Conservation (phyloP, 2,329 filamentous ascomycete genomes). For the Penicillium nordicum region DNA sequence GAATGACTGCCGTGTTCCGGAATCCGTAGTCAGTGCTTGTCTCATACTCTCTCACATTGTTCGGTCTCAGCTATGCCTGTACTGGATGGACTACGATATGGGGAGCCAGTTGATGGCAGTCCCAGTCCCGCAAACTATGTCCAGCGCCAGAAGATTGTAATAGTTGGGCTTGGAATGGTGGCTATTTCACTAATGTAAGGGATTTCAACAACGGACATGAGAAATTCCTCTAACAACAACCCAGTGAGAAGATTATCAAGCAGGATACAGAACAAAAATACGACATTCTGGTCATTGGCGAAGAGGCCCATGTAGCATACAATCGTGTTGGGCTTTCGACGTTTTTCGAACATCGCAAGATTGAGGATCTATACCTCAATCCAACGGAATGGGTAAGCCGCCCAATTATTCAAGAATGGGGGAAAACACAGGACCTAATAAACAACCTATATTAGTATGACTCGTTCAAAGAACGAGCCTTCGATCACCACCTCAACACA, state of each 20-base stretch:
- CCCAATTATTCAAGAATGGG: neutral
- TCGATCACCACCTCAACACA: slow-evolving; percentile 74
- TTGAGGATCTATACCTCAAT: slow-evolving; percentile 86
- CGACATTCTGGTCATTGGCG: slow-evolving; percentile 78
- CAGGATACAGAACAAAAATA: slow-evolving; percentile 76
- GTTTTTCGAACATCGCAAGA: slow-evolving; percentile 81
- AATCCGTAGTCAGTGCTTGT: neutral
- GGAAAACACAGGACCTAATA: neutral
- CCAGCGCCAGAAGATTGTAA: slow-evolving; percentile 63
- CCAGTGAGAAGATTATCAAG: slow-evolving; percentile 82
- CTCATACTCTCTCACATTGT: neutral
- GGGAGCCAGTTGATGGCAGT: slow-evolving; percentile 24
- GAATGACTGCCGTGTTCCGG: neutral
- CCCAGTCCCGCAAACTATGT: slow-evolving; percentile 3
- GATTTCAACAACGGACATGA: slow-evolving; percentile 18
- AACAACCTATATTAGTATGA: slow-evolving; percentile 53
- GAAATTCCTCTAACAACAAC: slow-evolving; percentile 1
- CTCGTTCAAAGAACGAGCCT: slow-evolving; percentile 61
- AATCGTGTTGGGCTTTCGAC: slow-evolving; percentile 86
- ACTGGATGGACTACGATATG: slow-evolving; percentile 27
- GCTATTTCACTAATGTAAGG: slow-evolving; percentile 81
- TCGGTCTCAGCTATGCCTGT: slow-evolving; percentile 25
- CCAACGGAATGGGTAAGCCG: slow-evolving; percentile 70
- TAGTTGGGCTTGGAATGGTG: slow-evolving; percentile 90
- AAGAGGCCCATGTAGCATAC: slow-evolving; percentile 83